Evolutionary conservation across 202 grass and related monocot genomes (phyloP).

Genomic region (Digitaria exilis): DNA sequence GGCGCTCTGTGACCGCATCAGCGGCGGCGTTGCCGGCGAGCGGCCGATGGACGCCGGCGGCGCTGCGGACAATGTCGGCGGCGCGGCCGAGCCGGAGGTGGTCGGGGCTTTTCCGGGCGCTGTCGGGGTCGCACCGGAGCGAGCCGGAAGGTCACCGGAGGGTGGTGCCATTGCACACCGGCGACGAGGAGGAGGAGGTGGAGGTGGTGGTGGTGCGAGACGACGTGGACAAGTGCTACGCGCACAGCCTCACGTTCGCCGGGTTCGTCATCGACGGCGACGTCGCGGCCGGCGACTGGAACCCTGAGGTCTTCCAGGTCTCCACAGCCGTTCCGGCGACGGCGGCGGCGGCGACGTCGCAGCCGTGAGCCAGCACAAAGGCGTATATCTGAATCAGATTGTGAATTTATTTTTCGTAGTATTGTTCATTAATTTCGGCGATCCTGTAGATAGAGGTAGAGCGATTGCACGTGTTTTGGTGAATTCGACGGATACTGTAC

Average conservation of each 20-base stretch:
- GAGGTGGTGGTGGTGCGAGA: constrained; percentile 25
- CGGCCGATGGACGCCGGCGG: too few species aligned
- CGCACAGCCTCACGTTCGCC: constrained; percentile 62
- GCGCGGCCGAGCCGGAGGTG: constrained; percentile 44
- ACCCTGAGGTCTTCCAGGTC: constrained; percentile 72
- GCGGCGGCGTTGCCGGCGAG: constrained; percentile 19
- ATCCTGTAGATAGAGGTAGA: neutral
- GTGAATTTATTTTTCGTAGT: neutral
- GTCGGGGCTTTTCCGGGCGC: constrained; percentile 34
- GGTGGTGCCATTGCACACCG: constrained; percentile 23
- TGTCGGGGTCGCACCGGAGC: constrained; percentile 15
- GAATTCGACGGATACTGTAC: constrained; percentile 25
- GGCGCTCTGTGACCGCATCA: constrained; percentile 43
- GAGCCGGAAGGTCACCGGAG: constrained; percentile 26
- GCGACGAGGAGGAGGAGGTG: neutral
- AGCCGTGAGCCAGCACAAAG: neutral
- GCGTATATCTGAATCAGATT: neutral
- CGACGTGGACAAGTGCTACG: constrained; percentile 48
- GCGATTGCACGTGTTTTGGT: neutral
- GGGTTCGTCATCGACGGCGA: constrained; percentile 77
- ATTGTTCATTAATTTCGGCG: neutral
- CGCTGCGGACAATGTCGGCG: constrained; percentile 62
- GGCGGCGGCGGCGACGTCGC: neutral
- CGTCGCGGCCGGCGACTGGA: constrained; percentile 68
- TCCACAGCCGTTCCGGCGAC: constrained; percentile 30